Conservation (phyloP, 495 filamentous ascomycete genomes). For the Rostrohypoxylon terebratum region DNA sequence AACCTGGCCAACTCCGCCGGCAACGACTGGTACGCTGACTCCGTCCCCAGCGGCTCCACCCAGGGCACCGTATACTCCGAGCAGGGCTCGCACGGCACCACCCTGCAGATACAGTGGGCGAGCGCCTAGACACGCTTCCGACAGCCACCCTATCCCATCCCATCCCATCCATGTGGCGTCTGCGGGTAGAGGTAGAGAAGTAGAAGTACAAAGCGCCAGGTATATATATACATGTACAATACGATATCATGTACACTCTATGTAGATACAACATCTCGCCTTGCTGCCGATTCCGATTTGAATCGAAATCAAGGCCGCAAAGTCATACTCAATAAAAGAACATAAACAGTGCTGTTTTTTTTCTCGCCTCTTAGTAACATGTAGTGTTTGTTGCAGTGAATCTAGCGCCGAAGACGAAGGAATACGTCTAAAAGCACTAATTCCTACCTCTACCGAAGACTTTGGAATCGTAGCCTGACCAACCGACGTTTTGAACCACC, state of each 20-base stretch:
- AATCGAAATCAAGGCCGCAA: background rate
- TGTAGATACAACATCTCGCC: background rate
- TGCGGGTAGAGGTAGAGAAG: background rate
- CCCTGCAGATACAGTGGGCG: conserved; percentile 42
- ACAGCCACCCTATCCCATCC: no score
- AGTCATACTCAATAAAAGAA: background rate
- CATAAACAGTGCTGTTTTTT: background rate
- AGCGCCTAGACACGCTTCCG: background rate
- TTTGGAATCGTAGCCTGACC: no score
- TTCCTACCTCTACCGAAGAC: background rate
- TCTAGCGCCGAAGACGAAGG: no score
- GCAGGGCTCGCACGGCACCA: conserved; percentile 34
- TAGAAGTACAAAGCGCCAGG: background rate
- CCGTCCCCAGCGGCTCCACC: conserved; percentile 64
- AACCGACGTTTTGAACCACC: background rate
- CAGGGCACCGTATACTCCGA: conserved; percentile 54
- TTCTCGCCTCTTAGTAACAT: background rate
- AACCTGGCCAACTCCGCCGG: conserved; percentile 61
- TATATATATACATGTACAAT: background rate
- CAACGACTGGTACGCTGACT: conserved; percentile 68
- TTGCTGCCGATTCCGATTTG: background rate
- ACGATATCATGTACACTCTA: background rate
- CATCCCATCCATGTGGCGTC: no score
- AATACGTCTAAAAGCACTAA: background rate
- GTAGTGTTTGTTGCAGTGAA: background rate